A percentile compares a stretch with the other conserved stretches of the same genome.
phyloP scores from a whole-genome alignment of 352 stramenopile genomes.

The Aphanomyces euteiches region DNA sequence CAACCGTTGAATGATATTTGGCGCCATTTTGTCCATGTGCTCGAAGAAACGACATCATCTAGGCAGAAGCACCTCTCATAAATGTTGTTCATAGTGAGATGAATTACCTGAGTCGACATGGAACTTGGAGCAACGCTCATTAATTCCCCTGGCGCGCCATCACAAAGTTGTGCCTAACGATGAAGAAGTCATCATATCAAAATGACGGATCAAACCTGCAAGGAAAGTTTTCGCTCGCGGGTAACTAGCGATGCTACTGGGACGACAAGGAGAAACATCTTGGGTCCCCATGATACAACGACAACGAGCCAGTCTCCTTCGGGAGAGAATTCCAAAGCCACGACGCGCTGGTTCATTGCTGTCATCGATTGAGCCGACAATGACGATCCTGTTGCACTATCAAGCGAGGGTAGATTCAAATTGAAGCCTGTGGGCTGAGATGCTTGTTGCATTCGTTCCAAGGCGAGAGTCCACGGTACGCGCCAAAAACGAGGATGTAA shows the following conservation, averaged over 20 bases:
- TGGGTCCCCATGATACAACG: constrained; percentile 49
- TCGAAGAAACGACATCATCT: constrained; percentile 78
- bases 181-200: not conserved
- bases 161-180: constrained; percentile 11
- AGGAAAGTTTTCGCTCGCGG: constrained; percentile 49
- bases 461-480: constrained; percentile 54
- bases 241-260: constrained; percentile 61
- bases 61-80: not conserved
- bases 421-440: constrained; percentile 2
- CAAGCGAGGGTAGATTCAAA: not conserved
- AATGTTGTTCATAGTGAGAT: not conserved
- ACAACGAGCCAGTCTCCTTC: constrained; percentile 84
- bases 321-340: constrained; percentile 35
- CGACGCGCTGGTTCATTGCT: constrained; percentile 6
- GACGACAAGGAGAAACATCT: constrained; percentile 74
- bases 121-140: constrained; percentile 64
- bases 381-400: not conserved
- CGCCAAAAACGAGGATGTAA: constrained; percentile 48
- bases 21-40: constrained; percentile 75
- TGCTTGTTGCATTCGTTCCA: constrained; percentile 32
- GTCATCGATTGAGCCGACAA: not conserved
- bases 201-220: constrained; percentile 37
- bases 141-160: constrained; percentile 53
- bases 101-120: constrained; percentile 55
- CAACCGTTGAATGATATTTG: constrained; percentile 76